Base-by-base conservation (phyloP, 2,329 filamentous ascomycete species). In the Arthrobotrys musiformis region DNA sequence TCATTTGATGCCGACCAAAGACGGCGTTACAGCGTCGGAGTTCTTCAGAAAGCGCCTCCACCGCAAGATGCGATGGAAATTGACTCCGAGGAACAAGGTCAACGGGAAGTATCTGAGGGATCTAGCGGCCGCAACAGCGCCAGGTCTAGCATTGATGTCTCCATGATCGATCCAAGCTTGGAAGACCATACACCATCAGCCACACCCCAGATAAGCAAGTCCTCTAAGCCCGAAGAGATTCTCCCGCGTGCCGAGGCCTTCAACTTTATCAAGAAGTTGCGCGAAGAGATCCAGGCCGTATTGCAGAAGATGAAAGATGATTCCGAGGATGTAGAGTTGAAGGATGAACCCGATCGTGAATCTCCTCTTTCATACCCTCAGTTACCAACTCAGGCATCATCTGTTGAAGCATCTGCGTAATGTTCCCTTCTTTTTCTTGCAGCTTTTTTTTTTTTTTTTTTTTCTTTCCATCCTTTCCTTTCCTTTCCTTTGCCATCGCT, bases 11-110 rank as follows among this genome's bases (percentile, higher is more conserved):
- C 84, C 78, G 88, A 89, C 79, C 88, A 89, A 81, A 88, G 89
- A 58, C 88, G 89, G 61, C 88, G 89, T 75, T 91, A 89, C 84
- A 89, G 89, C 35, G 89, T 89, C 44, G 89, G 89, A 58, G 88
- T 91, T 86, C 87, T 91, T 46, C 90, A 91, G 84, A 86, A 87
- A 63, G 86, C 87, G 46, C 86, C 86, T 40, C 84, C 85, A 26
- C 84, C 85, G 33, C 56, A 64, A 11, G 82, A 82, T 40, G 79
- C 80, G 64, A 82, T 82, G 80, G 82, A 84, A 24, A 76, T 80
- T n/a, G 79, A 80, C 40, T 77, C 79, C 37, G 69, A 79, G 17
- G 79, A 80, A 5, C 67, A 72, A 24, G 19, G 64, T 8, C 46
- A 42, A 26, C 70, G 56, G 2, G 70, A 70, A 30, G 30, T 30